Evolutionary conservation across 2,329 filamentous ascomycete genomes (phyloP).

Genomic region (Diaporthe helianthi): DNA sequence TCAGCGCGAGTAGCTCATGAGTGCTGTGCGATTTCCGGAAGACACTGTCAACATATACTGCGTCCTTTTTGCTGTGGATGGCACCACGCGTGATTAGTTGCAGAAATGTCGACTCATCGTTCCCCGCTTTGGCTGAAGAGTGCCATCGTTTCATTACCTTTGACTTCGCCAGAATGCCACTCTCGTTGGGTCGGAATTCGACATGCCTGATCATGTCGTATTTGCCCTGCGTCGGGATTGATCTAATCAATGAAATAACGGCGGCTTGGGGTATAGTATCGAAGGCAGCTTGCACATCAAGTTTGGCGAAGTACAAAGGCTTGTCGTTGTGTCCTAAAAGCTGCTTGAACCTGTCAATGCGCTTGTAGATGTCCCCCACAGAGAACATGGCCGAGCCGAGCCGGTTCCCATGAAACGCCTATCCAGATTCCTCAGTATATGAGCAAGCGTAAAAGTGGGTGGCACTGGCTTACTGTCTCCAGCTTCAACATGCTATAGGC

Average conservation of each 20-base stretch:
- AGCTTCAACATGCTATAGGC: slow-evolving; percentile 79
- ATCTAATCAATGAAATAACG: slow-evolving; percentile 71
- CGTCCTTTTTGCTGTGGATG: slow-evolving; percentile 62
- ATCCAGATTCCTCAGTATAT: slow-evolving; percentile 30
- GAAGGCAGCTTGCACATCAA: slow-evolving; percentile 91
- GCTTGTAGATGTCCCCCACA: slow-evolving; percentile 78
- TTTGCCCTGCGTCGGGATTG: slow-evolving; percentile 59
- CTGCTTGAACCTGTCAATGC: slow-evolving; percentile 73
- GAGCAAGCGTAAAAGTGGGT: neutral
- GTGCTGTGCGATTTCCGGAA: slow-evolving; percentile 64
- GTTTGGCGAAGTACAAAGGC: slow-evolving; percentile 84
- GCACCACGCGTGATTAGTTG: slow-evolving; percentile 51
- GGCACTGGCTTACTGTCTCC: slow-evolving; percentile 66
- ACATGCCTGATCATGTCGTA: slow-evolving; percentile 80
- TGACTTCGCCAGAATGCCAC: slow-evolving; percentile 37
- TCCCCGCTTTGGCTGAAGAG: slow-evolving; percentile 54
- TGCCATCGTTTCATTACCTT: slow-evolving; percentile 59
- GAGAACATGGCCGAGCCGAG: slow-evolving; percentile 86
- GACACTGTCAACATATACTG: slow-evolving; percentile 78
- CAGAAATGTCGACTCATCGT: slow-evolving; percentile 53
- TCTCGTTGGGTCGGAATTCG: slow-evolving; percentile 65
- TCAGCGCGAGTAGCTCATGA: slow-evolving; percentile 69
- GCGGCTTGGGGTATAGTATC: slow-evolving; percentile 90
- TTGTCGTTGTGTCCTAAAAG: slow-evolving; percentile 48
- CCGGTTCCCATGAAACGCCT: slow-evolving; percentile 59